Percentiles rank a stretch among this genome's conserved stretches.
Evolutionary conservation across 768 basidiomycete genomes (phyloP).

Genomic region (Lentinus tigrinus): DNA sequence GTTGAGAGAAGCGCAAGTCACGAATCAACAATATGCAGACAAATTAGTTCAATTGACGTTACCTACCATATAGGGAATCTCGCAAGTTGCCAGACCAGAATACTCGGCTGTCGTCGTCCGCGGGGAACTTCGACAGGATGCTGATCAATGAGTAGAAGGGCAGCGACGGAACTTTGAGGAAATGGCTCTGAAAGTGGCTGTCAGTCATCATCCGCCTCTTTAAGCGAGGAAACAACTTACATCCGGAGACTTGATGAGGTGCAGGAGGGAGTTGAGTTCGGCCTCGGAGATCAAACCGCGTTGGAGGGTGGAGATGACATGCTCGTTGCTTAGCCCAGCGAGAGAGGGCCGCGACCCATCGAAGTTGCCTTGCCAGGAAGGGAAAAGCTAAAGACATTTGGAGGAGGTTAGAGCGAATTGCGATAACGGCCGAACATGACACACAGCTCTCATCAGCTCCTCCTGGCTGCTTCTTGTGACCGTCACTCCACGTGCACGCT

Average conservation of each 20-base stretch:
- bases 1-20: not conserved
- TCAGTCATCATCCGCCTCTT: not conserved
- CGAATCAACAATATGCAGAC: not conserved
- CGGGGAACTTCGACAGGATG: conserved; percentile 75
- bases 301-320: conserved; percentile 58
- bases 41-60: not conserved
- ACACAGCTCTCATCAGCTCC: conserved; percentile 81
- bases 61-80: conserved; percentile 68
- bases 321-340: conserved; percentile 57
- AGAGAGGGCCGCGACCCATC: conserved; percentile 68
- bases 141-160: conserved; percentile 80
- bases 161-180: conserved; percentile 80
- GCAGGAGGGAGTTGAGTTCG: conserved; percentile 64
- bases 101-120: conserved; percentile 70
- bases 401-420: not conserved
- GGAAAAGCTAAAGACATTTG: conserved; percentile 58
- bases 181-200: conserved; percentile 58
- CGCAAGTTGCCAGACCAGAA: conserved; percentile 67
- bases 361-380: conserved; percentile 76
- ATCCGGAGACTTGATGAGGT: conserved; percentile 75
- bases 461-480: conserved; percentile 78
- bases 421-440: not conserved
- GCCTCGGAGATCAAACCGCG: conserved; percentile 63
- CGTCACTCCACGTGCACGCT: conserved; percentile 79
- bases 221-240: conserved; percentile 43